Conservation (phyloP, 2,329 filamentous ascomycete genomes). For the Claviceps sp. region DNA sequence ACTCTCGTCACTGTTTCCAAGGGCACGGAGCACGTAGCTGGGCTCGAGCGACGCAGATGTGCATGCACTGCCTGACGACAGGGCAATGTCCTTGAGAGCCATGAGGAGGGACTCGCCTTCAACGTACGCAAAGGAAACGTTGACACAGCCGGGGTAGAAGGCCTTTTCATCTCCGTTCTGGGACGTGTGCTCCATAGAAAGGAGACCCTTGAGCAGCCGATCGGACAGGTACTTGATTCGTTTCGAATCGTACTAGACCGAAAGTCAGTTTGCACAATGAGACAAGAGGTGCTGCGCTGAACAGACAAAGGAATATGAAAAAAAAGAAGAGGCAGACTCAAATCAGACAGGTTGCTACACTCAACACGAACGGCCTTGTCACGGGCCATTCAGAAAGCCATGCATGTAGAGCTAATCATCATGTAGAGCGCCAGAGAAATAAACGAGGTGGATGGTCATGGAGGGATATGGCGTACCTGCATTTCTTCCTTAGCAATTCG, state of each 20-base stretch:
- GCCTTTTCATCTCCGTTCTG: slow-evolving; percentile 74
- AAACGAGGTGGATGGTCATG: not conserved
- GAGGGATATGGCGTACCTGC: slow-evolving; percentile 49
- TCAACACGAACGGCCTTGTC: slow-evolving; percentile 46
- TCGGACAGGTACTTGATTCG: slow-evolving; percentile 74
- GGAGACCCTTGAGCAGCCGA: slow-evolving; percentile 65
- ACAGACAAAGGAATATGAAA: no score
- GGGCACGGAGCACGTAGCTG: slow-evolving; percentile 84
- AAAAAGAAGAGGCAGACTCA: slow-evolving; percentile 1
- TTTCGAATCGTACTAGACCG: slow-evolving; percentile 74
- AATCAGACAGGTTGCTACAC: slow-evolving; percentile 55
- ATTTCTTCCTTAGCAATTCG: slow-evolving; percentile 84
- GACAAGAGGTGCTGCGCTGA: not conserved
- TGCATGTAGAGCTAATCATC: slow-evolving; percentile 83
- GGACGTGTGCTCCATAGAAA: slow-evolving; percentile 80
- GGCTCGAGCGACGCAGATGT: slow-evolving; percentile 94
- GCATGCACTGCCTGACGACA: slow-evolving; percentile 93
- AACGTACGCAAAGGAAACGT: slow-evolving; percentile 96
- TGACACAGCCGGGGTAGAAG: slow-evolving; percentile 94
- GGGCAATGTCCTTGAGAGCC: slow-evolving; percentile 94
- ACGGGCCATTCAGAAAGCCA: slow-evolving; percentile 73
- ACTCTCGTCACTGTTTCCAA: slow-evolving; percentile 93
- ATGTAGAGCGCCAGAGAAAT: slow-evolving; percentile 19
- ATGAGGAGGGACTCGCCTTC: slow-evolving; percentile 96
- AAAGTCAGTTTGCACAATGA: slow-evolving; percentile 11